Base-by-base conservation (phyloP, 192 early-diverging fungal species). In the Geranomyces michiganensis region DNA sequence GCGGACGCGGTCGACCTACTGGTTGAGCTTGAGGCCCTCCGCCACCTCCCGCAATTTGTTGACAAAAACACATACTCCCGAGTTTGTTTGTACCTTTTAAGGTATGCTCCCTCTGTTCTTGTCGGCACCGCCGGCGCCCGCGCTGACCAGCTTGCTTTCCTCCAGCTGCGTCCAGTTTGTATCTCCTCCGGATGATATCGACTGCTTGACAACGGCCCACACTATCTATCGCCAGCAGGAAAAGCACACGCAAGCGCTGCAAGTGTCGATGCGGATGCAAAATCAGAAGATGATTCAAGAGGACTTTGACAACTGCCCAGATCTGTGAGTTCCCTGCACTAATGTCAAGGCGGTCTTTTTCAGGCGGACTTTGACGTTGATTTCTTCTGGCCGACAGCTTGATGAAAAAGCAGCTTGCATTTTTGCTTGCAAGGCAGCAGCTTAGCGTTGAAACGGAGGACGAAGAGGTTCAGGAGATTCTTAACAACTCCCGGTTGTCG, bases 1-100 rank as follows among this genome's bases (percentile, higher is more conserved):
- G 94, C 95, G 0, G 97, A 99, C 82, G 96, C 97, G 7, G 93
- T 97, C 70, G 97, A 99, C 82, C 82, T 99, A 68, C 82, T 99
- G 62, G 69, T 95, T 53, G 94, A 96, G 81, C 71, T 99, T 56
- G 95, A 95, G 72, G 84, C 84, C 31, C 85, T 97, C 63, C 91
- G 93, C 53, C 70, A 90, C 59, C 75, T 99, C 17, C 86, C 89
- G 8, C 73, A 85, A 45, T 96, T 91, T 77, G 93, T 97, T 26
- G 93, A 96, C 80, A 92, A 93, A 79, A 89, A 96, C 68, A 96
- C 93, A 8, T 98, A 91, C 79, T 84, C 87, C 69, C 91, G 97
- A 30, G 96, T 99, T 30, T 97, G 97, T 67, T 79, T 94, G 27
- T 99, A 99, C 79, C 94, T 99, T 84, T 77, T 92, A 41, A 90